Percentiles rank a stretch among this genome's conserved stretches.
Evolutionary conservation across 345 rosid genomes (phyloP).

Genomic region (Hibiscus trionum): DNA sequence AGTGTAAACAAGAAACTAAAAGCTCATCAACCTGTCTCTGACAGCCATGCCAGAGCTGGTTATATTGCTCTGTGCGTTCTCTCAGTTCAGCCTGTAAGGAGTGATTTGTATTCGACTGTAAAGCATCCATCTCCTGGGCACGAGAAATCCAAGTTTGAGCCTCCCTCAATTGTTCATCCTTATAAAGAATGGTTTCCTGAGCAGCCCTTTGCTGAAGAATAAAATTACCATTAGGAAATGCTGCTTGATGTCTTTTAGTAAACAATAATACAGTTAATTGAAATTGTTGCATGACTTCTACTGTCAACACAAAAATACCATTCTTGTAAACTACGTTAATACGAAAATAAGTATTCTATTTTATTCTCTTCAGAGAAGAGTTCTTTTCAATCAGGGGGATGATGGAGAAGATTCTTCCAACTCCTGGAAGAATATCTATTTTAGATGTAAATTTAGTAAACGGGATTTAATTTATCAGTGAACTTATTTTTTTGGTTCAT

Average conservation of each 20-base stretch:
- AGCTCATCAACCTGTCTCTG: constrained; percentile 79
- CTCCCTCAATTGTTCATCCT: constrained; percentile 74
- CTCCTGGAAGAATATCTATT: background rate
- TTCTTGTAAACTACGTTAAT: background rate
- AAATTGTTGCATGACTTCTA: background rate
- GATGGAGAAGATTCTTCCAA: background rate
- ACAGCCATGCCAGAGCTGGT: constrained; percentile 87
- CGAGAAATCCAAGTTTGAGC: constrained; percentile 77
- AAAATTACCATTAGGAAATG: constrained; percentile 19
- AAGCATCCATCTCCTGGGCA: constrained; percentile 79
- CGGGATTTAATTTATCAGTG: background rate
- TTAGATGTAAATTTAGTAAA: background rate
- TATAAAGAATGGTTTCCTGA: constrained; percentile 74
- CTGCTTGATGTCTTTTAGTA: background rate
- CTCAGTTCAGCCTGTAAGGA: constrained; percentile 71
- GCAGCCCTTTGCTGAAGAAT: constrained; percentile 73
- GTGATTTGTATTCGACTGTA: constrained; percentile 67
- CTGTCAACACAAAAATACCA: background rate
- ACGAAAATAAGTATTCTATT: background rate
- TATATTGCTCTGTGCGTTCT: constrained; percentile 80
- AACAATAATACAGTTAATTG: background rate
- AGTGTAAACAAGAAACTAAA: constrained; percentile 9
- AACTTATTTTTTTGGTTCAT: background rate
- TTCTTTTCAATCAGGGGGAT: background rate
- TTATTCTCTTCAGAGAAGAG: background rate